Base-by-base conservation (phyloP, 352 stramenopile species). In the Lagenidium giganteum region DNA sequence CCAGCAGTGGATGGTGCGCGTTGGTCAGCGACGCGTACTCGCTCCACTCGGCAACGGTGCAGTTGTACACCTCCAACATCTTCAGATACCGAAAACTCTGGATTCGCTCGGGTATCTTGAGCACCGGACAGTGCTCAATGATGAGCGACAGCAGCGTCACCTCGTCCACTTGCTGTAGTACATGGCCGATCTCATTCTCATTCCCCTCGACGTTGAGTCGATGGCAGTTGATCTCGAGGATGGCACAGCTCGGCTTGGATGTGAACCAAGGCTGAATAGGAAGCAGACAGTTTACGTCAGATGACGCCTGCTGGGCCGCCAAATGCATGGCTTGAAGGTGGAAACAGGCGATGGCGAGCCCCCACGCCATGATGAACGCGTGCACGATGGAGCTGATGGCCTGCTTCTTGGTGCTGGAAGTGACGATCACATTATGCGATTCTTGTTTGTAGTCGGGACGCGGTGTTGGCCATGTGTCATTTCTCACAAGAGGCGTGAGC, bases 51-150 rank as follows among this genome's bases (percentile, higher is more conserved):
- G 18, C 23, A 20, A 83, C 44, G 1, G 44, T 64, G 1, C 59
- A 70, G 21, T 77, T 67, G 47, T 74, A 74, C 0, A 83, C 34
- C 18, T 67, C 51, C 5, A 85, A 36, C 2, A 27, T 28, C n/a
- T 32, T 46, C 17, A 82, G 47, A 6, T 69, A 47, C 8, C 35
- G 23, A 13, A 82, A 63, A 0, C 3, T 43, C 0, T 35, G 24
- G 9, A 73, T 12, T 11, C 41, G 38, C 13, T 18, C 23, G 0
- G 70, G 62, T n/a, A 80, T 54, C 21, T 57, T 40, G 5, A 83
- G 42, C 4, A 35, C 17, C 1, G 43, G 12, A 8, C 67, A 80
- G 27, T 70, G 39, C 8, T 56, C 38, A 40, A 75, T 50, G 3
- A 37, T 44, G 8, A 59, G 17, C 16, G 35, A 49, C 4, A 51